These are phyloP conservation scores for Russula emetica DNA, from an alignment of 768 basidiomycete genomes.

Conservation along the genomic window DNA sequence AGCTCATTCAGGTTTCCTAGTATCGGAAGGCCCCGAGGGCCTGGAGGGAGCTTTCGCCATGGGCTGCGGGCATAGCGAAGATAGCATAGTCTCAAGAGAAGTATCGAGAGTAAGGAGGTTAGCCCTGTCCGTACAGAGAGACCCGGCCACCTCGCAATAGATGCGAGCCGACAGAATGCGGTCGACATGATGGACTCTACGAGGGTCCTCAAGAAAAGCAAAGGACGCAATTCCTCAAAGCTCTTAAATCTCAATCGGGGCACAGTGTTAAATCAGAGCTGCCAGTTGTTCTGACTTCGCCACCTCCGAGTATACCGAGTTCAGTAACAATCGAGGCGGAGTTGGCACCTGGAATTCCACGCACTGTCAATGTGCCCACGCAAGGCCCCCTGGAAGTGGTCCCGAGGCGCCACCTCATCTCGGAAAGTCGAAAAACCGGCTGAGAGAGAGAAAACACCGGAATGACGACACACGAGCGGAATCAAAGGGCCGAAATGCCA, in stretches of 20 bases:
- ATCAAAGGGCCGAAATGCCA: conserved; percentile 11
- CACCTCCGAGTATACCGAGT: not conserved
- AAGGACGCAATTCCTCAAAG: conserved; percentile 9
- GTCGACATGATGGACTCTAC: conserved; percentile 19
- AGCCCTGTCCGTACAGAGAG: not conserved
- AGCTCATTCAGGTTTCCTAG: conserved; percentile 23
- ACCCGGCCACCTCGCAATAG: not conserved
- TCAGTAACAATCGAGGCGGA: conserved; percentile 17
- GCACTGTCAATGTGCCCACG: conserved; percentile 20
- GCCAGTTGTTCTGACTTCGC: conserved; percentile 5
- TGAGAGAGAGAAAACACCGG: conserved; percentile 16
- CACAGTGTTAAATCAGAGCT: conserved; percentile 15
- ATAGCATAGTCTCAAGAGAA: conserved; percentile 4
- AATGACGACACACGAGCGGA: not conserved
- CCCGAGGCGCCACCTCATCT: conserved; percentile 21
- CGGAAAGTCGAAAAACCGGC: conserved; percentile 20
- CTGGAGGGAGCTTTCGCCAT: conserved; percentile 27
- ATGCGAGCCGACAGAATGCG: not conserved
- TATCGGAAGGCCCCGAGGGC: conserved; percentile 22
- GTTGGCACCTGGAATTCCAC: conserved; percentile 25
- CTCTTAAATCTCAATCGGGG: conserved; percentile 6
- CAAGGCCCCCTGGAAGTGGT: conserved; percentile 18
- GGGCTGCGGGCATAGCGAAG: conserved; percentile 20
- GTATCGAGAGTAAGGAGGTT: conserved; percentile 1
- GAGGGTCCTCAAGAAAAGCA: not conserved